Percentiles rank a stretch among this genome's conserved stretches.
Evolutionary conservation across 1,284 basidiomycete species (phyloP).

Genomic region (Fomitopsis pinicola): DNA sequence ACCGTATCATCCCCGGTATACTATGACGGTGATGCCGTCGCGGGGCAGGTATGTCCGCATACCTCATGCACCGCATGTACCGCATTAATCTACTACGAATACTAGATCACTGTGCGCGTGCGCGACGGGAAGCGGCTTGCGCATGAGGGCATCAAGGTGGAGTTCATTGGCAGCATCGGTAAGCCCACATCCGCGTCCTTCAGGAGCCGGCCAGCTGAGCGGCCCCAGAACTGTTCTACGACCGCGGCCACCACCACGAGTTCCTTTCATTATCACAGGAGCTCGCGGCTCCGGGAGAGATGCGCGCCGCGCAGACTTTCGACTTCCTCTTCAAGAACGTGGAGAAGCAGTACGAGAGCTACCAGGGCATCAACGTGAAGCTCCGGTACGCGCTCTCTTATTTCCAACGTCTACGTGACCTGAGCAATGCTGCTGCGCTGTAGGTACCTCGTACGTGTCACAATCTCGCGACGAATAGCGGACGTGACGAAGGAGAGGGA

Average conservation of each 20-base stretch:
- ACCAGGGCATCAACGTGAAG: conserved; percentile 98
- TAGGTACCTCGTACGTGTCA: conserved; percentile 93
- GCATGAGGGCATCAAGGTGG: conserved; percentile 97
- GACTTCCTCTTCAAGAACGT: conserved; percentile 99
- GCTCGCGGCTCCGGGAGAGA: conserved; percentile 89
- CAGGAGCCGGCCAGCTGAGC: neutral
- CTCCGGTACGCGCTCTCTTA: conserved; percentile 57
- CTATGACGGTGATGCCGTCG: conserved; percentile 90
- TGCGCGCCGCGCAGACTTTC: conserved; percentile 91
- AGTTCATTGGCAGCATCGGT: conserved; percentile 97
- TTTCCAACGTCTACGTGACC: neutral
- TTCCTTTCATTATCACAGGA: conserved; percentile 96
- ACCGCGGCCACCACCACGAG: conserved; percentile 96
- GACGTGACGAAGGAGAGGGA: conserved; percentile 93
- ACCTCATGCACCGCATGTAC: neutral
- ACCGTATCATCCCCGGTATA: conserved; percentile 86
- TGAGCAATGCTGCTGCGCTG: neutral
- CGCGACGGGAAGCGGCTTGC: conserved; percentile 93
- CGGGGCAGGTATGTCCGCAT: conserved; percentile 68
- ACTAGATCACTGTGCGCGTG: conserved; percentile 82
- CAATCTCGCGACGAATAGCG: conserved; percentile 86
- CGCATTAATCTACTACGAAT: neutral
- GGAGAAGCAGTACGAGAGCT: conserved; percentile 98
- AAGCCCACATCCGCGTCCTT: conserved; percentile 21
- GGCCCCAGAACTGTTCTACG: conserved; percentile 85